phyloP scores from a whole-genome alignment of 73 alveolate species.

The Paramecium bursaria region DNA sequence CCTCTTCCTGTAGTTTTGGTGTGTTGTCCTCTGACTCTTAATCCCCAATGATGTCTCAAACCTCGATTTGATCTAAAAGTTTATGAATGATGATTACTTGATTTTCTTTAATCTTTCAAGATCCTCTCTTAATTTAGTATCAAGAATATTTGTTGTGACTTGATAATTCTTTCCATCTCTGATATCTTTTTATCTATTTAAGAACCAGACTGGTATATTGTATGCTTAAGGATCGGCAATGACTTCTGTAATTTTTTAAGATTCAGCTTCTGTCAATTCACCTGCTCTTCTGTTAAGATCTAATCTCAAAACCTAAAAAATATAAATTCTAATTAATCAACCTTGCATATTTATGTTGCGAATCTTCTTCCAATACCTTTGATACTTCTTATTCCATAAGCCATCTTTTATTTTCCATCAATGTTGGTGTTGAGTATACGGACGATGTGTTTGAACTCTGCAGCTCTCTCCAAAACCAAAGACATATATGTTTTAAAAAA shows the following conservation, averaged over 20 bases:
- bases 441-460: conserved; percentile 93
- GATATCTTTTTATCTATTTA: conserved; percentile 96
- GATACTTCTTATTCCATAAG: conserved; percentile 96
- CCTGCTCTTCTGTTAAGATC: conserved; percentile 97
- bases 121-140: conserved; percentile 97
- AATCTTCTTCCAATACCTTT: conserved; percentile 99
- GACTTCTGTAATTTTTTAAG: conserved; percentile 95
- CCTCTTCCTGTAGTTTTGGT: conserved; percentile 99
- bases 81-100: conserved; percentile 60
- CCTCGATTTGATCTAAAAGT: conserved; percentile 91
- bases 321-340: conserved; percentile 55
- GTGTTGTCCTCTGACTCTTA: conserved; percentile 99
- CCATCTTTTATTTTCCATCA: conserved; percentile 97
- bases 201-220: conserved; percentile 98
- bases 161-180: conserved; percentile 93
- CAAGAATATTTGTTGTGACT: conserved; percentile 92
- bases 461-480: conserved; percentile 78
- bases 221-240: conserved; percentile 95
- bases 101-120: conserved; percentile 99
- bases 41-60: conserved; percentile 97
- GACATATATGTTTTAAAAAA: conserved; percentile 71
- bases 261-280: conserved; percentile 97
- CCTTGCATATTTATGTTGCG: conserved; percentile 90
- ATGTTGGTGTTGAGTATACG: conserved; percentile 99
- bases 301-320: conserved; percentile 70